Conservation (phyloP, 2,329 filamentous ascomycete species). For the Didymellaceae sp. region DNA sequence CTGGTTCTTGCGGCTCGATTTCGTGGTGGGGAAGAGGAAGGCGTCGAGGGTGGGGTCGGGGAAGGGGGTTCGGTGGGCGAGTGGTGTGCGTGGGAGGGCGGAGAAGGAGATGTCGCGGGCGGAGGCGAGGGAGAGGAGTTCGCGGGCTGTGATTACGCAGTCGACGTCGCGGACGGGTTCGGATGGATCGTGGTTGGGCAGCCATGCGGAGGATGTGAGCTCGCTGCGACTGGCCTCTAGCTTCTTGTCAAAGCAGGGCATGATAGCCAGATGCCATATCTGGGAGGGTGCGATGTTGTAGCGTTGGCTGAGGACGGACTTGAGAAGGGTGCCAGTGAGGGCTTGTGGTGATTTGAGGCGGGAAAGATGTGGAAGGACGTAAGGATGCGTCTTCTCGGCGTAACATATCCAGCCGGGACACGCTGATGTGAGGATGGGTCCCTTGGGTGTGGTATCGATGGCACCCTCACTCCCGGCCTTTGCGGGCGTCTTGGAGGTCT, state of each 20-base stretch:
- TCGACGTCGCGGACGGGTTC: conserved; percentile 80
- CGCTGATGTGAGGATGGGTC: conserved; percentile 81
- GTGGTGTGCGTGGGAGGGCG: conserved; percentile 65
- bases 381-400: conserved; percentile 95
- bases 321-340: conserved; percentile 85
- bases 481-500: conserved; percentile 29
- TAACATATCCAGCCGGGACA: conserved; percentile 99
- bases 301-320: conserved; percentile 78
- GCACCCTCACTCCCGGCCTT: conserved; percentile 41
- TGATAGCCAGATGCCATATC: conserved; percentile 94
- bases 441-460: conserved; percentile 56
- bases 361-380: conserved; percentile 89
- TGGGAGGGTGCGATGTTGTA: conserved; percentile 75
- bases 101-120: conserved; percentile 81
- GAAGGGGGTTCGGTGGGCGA: conserved; percentile 65
- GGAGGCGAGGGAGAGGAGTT: conserved; percentile 87
- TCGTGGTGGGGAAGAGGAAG: conserved; percentile 71
- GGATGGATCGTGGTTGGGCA: conserved; percentile 33
- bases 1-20: conserved; percentile 49
- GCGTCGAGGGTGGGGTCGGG: conserved; percentile 73
- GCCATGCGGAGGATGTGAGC: conserved; percentile 81
- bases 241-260: conserved; percentile 99
- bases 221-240: conserved; percentile 93
- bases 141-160: conserved; percentile 96
- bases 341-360: conserved; percentile 93